Percentiles rank a stretch among this genome's conserved stretches.
Evolutionary conservation across 805 yeast genomes (phyloP).

Genomic region (Sugiyamaella qingdaonensis): DNA sequence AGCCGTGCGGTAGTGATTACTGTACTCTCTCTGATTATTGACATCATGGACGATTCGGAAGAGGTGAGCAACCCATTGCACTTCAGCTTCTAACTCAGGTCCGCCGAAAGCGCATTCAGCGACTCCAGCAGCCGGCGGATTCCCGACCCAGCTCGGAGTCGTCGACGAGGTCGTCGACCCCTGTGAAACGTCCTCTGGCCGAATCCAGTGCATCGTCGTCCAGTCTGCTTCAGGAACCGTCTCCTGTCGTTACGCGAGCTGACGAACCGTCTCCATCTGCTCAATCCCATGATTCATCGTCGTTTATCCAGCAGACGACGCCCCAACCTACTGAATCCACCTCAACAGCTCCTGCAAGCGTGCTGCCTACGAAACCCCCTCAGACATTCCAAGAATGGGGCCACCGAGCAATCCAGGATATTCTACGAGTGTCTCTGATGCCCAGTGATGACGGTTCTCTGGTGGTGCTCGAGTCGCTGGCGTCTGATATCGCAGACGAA

Average conservation of each 20-base stretch:
- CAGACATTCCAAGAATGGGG: conserved; percentile 19
- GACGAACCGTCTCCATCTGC: too few relatives aligned
- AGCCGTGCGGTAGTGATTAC: background rate
- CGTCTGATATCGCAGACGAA: conserved; percentile 18
- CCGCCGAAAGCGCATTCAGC: conserved; percentile 21
- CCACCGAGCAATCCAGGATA: conserved; percentile 13
- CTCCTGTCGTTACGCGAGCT: background rate
- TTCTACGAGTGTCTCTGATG: conserved; percentile 16
- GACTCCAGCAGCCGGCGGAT: conserved; percentile 11
- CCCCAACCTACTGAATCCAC: background rate
- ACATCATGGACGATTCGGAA: conserved; percentile 10
- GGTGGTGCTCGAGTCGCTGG: conserved; percentile 12
- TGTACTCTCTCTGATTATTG: background rate
- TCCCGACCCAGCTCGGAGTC: conserved; percentile 1
- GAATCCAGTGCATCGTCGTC: background rate
- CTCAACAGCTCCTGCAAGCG: background rate
- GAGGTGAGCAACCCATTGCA: conserved; percentile 8
- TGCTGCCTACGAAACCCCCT: background rate
- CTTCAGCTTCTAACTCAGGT: conserved; percentile 13
- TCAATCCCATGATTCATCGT: too few relatives aligned
- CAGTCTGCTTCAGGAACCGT: background rate
- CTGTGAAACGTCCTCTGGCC: background rate
- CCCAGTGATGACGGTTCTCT: background rate
- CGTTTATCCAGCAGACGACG: background rate
- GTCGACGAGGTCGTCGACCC: conserved; percentile 1